Evolutionary conservation across 257 asterid genomes (phyloP).

Genomic region (Mentha longifolia): DNA sequence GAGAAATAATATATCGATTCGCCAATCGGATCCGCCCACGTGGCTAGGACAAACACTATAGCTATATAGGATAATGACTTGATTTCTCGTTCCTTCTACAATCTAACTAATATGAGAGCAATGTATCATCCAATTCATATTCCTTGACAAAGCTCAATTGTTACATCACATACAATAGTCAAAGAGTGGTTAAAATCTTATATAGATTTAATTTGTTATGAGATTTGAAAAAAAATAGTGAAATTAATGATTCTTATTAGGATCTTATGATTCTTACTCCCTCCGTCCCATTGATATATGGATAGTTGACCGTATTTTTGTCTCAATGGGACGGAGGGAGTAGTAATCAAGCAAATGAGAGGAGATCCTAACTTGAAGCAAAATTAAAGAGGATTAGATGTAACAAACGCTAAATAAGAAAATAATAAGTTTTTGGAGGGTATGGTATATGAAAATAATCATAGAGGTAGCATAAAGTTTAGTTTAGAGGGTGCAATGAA

Average conservation of each 20-base stretch:
- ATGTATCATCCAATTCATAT: background rate
- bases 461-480: background rate
- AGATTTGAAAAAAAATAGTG: background rate
- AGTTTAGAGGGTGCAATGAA: background rate
- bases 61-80: no score
- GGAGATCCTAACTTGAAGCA: background rate
- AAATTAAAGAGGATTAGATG: conserved; percentile 20
- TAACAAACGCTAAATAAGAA: background rate
- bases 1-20: background rate
- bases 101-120: background rate
- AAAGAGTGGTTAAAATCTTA: no score
- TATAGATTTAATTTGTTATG: no score
- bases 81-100: background rate
- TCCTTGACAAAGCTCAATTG: background rate
- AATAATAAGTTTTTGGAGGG: no score
- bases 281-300: no score
- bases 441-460: background rate
- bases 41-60: background rate
- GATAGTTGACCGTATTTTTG: no score
- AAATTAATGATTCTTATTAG: background rate
- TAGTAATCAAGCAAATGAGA: background rate
- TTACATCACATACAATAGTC: background rate
- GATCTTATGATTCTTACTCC: background rate
- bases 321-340: no score
- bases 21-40: conserved; percentile 9